Evolutionary conservation across 2,329 filamentous ascomycete species (phyloP).

Genomic region (Pseudogymnoascus sp.): DNA sequence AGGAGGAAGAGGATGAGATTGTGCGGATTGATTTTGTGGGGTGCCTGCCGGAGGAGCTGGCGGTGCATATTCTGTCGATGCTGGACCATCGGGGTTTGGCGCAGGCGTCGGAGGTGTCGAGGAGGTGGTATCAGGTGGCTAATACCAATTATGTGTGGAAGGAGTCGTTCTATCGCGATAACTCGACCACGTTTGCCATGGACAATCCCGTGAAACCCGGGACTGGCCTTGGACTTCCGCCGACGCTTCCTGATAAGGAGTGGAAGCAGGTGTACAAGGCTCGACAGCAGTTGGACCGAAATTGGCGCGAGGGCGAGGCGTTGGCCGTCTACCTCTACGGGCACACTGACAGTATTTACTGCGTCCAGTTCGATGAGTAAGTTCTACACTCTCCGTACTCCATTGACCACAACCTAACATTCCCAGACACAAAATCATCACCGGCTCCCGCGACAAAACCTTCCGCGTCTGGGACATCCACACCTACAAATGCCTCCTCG

Average conservation of each 20-base stretch:
- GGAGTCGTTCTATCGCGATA: constrained; percentile 55
- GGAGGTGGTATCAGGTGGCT: constrained; percentile 41
- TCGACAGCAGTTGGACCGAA: constrained; percentile 64
- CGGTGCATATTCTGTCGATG: constrained; percentile 50
- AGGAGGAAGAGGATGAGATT: constrained; percentile 37
- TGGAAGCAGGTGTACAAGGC: constrained; percentile 83
- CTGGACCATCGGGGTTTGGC: constrained; percentile 48
- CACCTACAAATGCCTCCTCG: constrained; percentile 73
- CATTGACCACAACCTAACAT: constrained; percentile 29
- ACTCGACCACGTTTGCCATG: constrained; percentile 53
- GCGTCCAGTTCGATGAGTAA: constrained; percentile 93
- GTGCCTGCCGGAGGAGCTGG: constrained; percentile 49
- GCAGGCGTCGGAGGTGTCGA: constrained; percentile 44
- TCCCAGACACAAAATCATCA: constrained; percentile 84
- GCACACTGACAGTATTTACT: constrained; percentile 94
- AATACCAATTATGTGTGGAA: constrained; percentile 55
- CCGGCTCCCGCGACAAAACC: constrained; percentile 88
- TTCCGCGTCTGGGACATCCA: constrained; percentile 95
- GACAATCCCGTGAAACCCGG: constrained; percentile 46
- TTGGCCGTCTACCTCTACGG: constrained; percentile 79
- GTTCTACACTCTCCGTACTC: constrained; percentile 27
- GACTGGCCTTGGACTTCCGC: constrained; percentile 50
- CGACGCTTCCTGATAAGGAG: constrained; percentile 55
- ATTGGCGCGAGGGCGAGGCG: constrained; percentile 74
- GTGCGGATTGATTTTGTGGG: constrained; percentile 52